Evolutionary conservation across 257 asterid species (phyloP).

Genomic region (Lycium barbarum): DNA sequence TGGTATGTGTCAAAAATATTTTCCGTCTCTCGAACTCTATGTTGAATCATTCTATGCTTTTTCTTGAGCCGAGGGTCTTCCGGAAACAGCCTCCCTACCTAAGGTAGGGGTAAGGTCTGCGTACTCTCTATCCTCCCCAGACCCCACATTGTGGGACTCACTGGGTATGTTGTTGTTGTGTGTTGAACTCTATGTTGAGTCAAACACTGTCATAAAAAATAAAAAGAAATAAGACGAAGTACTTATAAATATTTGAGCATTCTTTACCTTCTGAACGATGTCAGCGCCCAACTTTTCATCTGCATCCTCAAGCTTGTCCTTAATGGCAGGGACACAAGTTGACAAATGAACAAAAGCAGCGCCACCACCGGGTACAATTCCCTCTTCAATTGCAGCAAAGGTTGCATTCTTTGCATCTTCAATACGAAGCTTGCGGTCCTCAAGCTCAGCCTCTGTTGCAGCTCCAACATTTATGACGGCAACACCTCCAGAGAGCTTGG

Average conservation of each 20-base stretch:
- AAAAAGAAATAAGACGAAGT: background rate
- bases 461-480: constrained; percentile 99
- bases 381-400: constrained; percentile 99
- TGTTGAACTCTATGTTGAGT: too few relatives aligned
- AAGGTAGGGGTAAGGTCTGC: too few relatives aligned
- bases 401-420: constrained; percentile 99
- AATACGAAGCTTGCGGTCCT: constrained; percentile 90
- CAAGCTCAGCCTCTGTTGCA: constrained; percentile 96
- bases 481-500: constrained; percentile 95
- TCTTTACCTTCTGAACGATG: constrained; percentile 82
- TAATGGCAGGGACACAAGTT: constrained; percentile 72
- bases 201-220: background rate
- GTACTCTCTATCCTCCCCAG: too few relatives aligned
- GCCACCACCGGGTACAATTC: constrained; percentile 99
- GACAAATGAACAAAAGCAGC: constrained; percentile 95
- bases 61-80: too few relatives aligned
- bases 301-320: constrained; percentile 78
- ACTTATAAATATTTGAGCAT: background rate
- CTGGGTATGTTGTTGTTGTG: too few relatives aligned
- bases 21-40: background rate
- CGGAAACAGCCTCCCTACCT: too few relatives aligned
- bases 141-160: too few relatives aligned
- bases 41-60: too few relatives aligned
- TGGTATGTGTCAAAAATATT: background rate
- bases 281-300: constrained; percentile 95